Conservation (phyloP, 176 grass and related monocot genomes). For the Musa acuminata region DNA sequence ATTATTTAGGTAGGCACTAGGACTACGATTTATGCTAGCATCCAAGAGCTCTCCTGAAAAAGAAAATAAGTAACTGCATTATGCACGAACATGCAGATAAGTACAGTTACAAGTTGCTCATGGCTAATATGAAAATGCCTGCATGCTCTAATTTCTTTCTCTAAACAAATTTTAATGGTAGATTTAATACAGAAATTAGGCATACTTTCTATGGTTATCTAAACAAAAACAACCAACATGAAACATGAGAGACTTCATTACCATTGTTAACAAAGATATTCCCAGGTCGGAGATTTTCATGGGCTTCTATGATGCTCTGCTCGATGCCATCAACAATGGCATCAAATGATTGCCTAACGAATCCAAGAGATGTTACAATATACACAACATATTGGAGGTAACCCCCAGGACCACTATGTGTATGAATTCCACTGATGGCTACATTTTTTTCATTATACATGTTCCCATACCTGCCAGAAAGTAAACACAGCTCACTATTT, state of each 20-base stretch:
- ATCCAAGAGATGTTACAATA: slow-evolving; percentile 90
- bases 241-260: slow-evolving; percentile 18
- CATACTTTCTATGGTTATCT: neutral
- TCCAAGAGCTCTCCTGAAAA: slow-evolving; percentile 65
- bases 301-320: slow-evolving; percentile 78
- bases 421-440: slow-evolving; percentile 94
- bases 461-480: slow-evolving; percentile 66
- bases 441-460: slow-evolving; percentile 84
- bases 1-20: slow-evolving; percentile 87
- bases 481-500: neutral
- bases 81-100: too few relatives aligned
- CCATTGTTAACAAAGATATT: slow-evolving; percentile 85
- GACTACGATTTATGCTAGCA: slow-evolving; percentile 90
- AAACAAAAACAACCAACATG: neutral
- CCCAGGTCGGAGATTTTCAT: slow-evolving; percentile 71
- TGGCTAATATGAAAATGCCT: neutral
- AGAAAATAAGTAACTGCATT: neutral
- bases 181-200: neutral
- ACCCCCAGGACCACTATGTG: slow-evolving; percentile 89
- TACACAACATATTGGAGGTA: slow-evolving; percentile 96
- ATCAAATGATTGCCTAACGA: slow-evolving; percentile 95
- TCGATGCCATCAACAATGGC: slow-evolving; percentile 88
- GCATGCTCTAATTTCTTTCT: neutral
- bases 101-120: neutral
- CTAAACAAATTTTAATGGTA: neutral